Base-by-base conservation (phyloP, 768 basidiomycete species). In the Inosperma sp. region DNA sequence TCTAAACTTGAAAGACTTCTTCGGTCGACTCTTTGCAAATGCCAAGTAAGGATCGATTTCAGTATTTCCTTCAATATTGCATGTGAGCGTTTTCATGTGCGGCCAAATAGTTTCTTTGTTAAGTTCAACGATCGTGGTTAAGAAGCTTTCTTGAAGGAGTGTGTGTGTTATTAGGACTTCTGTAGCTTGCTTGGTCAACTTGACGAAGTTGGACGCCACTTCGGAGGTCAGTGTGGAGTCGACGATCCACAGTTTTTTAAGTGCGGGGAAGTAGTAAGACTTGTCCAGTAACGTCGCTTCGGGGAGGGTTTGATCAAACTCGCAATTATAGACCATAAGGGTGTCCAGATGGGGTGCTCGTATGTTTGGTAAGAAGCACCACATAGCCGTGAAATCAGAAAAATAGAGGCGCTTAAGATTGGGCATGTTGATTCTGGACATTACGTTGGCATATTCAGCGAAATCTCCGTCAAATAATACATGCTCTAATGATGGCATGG, bases 291-390 rank as follows among this genome's bases (percentile, higher is more conserved):
- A 25, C 13, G 19, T 21, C 9, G 36, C 46, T 13, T 5, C 29
- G n/a, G 21, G 7, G 5, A 27, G 7, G 17, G 25, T 22, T n/a
- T 13, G 39, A 25, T 6, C 12, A 7, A 10, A 14, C 14, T 53
- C 34, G 26, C 53, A 49, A 19, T 25, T 37, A 7, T 36, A 37
- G n/a, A 64, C 33, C 17, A 53, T 52, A 14, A 64, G 50, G 2
- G 56, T 59, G 40, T 62, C 54, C 3, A 64, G 56, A 3, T 49
- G 19, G 21, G 62, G 62, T 4, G 57, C 56, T 9, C 49, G 46
- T 16, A 59, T 33, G 37, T 42, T 33, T 2, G 52, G 53, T 3
- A 62, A 39, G 10, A 59, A 33, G 7, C 45, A 43, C n/a, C 36
- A 42, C 4, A 58, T 29, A 14, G 21, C 13, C 12, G 49, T 44